Evolutionary conservation across 2,329 filamentous ascomycete species (phyloP).

Genomic region (Coleophoma crateriformis): DNA sequence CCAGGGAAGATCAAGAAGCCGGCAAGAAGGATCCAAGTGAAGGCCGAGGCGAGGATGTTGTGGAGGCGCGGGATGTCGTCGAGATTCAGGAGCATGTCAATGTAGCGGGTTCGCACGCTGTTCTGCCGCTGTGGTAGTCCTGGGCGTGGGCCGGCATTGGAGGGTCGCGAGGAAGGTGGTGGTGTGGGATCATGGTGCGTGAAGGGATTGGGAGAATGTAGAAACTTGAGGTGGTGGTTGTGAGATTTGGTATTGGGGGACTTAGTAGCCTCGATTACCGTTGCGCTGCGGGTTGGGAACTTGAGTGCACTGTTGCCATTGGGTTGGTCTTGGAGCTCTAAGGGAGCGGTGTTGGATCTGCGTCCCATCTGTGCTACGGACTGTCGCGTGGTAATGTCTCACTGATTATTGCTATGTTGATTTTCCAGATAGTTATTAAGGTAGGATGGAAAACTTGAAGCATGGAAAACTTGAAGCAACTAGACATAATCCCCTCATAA

Average conservation of each 20-base stretch:
- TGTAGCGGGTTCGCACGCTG: conserved; percentile 21
- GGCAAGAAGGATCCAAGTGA: conserved; percentile 23
- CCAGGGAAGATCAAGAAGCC: conserved; percentile 24
- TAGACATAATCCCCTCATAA: background rate
- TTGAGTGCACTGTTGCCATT: background rate
- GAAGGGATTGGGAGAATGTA: background rate
- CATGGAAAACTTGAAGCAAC: background rate
- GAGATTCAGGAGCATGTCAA: conserved; percentile 21
- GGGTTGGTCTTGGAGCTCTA: background rate
- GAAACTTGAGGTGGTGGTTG: background rate
- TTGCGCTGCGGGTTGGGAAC: background rate
- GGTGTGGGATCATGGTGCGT: background rate
- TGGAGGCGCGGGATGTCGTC: conserved; percentile 22
- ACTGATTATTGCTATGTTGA: background rate
- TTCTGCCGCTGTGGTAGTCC: conserved; percentile 8
- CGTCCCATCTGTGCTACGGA: background rate
- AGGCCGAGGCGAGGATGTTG: conserved; percentile 22
- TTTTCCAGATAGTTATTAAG: background rate
- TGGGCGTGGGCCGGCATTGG: background rate
- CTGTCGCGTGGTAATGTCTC: background rate
- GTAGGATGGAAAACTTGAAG: background rate
- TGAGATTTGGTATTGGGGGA: background rate
- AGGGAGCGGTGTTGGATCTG: background rate
- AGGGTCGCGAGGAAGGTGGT: background rate
- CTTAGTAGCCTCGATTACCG: background rate